Evolutionary conservation across 345 rosid genomes (phyloP).

Genomic region (Populus euphratica): DNA sequence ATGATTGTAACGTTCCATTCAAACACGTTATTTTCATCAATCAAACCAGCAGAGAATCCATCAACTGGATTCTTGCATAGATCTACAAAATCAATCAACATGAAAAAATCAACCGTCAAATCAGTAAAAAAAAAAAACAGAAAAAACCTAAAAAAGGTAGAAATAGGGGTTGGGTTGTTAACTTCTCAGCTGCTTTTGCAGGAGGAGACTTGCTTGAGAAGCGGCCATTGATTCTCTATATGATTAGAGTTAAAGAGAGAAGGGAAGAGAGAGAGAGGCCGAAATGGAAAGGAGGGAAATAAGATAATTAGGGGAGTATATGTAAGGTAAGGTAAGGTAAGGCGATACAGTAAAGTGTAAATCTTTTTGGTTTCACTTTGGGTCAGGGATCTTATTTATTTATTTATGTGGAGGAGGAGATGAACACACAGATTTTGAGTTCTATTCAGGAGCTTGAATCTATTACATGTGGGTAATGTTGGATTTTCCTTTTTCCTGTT

Average conservation of each 20-base stretch:
- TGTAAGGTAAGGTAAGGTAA: too few relatives aligned
- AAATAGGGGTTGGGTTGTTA: background rate
- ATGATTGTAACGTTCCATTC: slow-evolving; percentile 95
- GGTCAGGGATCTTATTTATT: background rate
- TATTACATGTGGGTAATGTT: too few relatives aligned
- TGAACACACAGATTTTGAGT: background rate
- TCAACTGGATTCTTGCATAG: slow-evolving; percentile 94
- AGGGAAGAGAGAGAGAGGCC: background rate
- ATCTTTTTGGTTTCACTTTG: background rate
- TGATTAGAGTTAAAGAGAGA: background rate
- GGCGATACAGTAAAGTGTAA: background rate
- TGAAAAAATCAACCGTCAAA: background rate
- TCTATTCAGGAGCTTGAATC: background rate
- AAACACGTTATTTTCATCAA: slow-evolving; percentile 83
- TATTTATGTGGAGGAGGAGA: background rate
- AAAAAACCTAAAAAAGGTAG: background rate
- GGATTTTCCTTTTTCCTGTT: background rate
- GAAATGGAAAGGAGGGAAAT: background rate
- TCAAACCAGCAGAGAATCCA: slow-evolving; percentile 98
- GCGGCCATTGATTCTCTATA: slow-evolving; percentile 16
- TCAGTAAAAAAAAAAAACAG: background rate
- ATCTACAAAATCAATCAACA: slow-evolving; percentile 51
- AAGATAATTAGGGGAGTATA: background rate
- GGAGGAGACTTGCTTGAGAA: slow-evolving; percentile 91
- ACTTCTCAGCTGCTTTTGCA: slow-evolving; percentile 94